Percentiles rank a stretch among this genome's conserved stretches.
These are phyloP conservation scores for Kodamaea kaohsiungensis DNA, from an alignment of 805 yeast genomes.

Conservation along the genomic window DNA sequence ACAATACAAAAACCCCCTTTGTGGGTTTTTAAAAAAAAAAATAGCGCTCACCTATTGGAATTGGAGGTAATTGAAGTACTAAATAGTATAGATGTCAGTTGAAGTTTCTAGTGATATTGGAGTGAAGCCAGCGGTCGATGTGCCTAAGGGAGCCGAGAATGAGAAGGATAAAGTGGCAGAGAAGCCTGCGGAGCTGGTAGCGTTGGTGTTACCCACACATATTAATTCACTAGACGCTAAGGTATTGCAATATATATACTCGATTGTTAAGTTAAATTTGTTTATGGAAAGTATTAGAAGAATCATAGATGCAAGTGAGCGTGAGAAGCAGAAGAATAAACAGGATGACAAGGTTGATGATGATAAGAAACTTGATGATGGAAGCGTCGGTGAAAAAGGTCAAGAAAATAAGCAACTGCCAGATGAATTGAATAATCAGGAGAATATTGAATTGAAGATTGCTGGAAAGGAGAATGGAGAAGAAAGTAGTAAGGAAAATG, in stretches of 20 bases:
- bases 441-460: too few relatives aligned
- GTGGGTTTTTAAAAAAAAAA: background rate
- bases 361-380: background rate
- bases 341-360: constrained; percentile 11
- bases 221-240: constrained; percentile 50
- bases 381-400: background rate
- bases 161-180: background rate
- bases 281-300: constrained; percentile 34
- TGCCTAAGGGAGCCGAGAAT: background rate
- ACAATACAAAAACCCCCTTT: background rate
- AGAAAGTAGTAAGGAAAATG: background rate
- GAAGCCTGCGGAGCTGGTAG: background rate
- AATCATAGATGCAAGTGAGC: constrained; percentile 17
- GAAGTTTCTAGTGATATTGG: background rate
- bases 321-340: constrained; percentile 12
- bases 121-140: background rate
- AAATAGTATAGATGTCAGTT: background rate
- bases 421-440: background rate
- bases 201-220: constrained; percentile 3
- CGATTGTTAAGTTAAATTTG: constrained; percentile 46
- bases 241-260: constrained; percentile 59
- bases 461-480: too few relatives aligned
- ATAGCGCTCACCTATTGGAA: background rate
- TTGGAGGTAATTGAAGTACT: background rate
- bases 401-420: background rate